phyloP scores from a whole-genome alignment of 1,139 yeast species.

The Protomyces pachydermus region DNA sequence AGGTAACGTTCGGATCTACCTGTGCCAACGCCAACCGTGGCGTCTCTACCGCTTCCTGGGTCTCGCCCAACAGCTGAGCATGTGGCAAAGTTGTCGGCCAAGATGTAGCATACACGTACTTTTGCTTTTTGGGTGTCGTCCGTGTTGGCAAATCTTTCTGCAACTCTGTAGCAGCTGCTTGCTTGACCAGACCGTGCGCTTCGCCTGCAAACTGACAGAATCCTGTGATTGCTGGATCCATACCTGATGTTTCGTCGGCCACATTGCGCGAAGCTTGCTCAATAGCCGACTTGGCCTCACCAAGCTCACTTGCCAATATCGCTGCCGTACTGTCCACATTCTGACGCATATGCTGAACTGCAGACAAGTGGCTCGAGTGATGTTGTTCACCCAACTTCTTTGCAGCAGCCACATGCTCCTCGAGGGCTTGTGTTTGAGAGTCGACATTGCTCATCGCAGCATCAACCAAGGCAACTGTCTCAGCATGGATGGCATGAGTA shows the following conservation, averaged over 20 bases:
- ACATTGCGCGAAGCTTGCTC: slow-evolving; percentile 28
- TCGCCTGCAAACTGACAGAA: slow-evolving; percentile 27
- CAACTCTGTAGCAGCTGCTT: slow-evolving; percentile 6
- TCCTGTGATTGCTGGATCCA: slow-evolving; percentile 15
- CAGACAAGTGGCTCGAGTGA: slow-evolving; percentile 22
- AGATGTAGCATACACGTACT: slow-evolving; percentile 23
- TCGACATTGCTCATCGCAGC: slow-evolving; percentile 32
- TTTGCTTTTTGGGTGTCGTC: slow-evolving; percentile 32
- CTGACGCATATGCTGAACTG: slow-evolving; percentile 15
- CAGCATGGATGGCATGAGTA: slow-evolving; percentile 32
- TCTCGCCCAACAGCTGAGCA: slow-evolving; percentile 22
- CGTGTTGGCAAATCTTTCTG: slow-evolving; percentile 31
- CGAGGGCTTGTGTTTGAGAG: slow-evolving; percentile 32
- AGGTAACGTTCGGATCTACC: neutral
- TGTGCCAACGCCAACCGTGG: neutral
- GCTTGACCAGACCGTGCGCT: neutral
- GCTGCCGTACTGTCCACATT: slow-evolving; percentile 20
- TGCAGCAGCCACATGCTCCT: slow-evolving; percentile 31
- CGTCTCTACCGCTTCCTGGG: neutral
- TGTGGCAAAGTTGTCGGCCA: slow-evolving; percentile 27
- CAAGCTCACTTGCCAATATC: slow-evolving; percentile 13
- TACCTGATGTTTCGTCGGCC: slow-evolving; percentile 6
- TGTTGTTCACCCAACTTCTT: slow-evolving; percentile 30
- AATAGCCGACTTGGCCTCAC: slow-evolving; percentile 28
- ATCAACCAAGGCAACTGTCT: slow-evolving; percentile 31